Evolutionary conservation across 805 yeast genomes (phyloP), one percentile per base, ranked within the genome.

Genomic region (Pichia ethanolica): DNA sequence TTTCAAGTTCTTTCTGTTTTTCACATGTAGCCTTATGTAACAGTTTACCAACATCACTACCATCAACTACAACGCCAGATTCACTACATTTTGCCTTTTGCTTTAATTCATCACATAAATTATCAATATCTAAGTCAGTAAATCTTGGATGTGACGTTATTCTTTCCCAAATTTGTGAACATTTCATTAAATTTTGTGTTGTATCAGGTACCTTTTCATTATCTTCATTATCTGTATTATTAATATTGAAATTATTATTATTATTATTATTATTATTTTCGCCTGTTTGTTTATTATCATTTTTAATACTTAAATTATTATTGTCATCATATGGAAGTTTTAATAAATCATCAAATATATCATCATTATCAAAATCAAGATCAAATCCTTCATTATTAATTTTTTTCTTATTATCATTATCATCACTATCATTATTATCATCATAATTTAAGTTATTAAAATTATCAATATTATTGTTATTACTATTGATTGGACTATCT

Each of bases 131-230:
- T 47, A 93, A 74, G 52, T 90, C 97, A 5, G 93, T 81, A 66
- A 90, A 93, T 63, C 85, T 81, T 35, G 99, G 98, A 72, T 93
- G 98, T 26, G 93, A 68, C 2, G 97, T 86, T 37, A 93, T 85
- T 61, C 98, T 78, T 66, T 91, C 98, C 99, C 99, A 93, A 13
- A 91, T 84, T 57, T 89, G 97, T 0, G 95, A 79, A 67, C 99
- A 93, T 61, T 80, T 81, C 68, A 86, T 68, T 57, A 80, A 63
- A 12, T 77, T 72, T 14, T 67, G 68, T 50, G 81, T 84, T 8
- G 79, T 84, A 5, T 84, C 78, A 6, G 95, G 95, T 4, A 88
- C 90, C 28, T 64, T 63, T 59, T 62, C 71, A 42, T 62, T 70
- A 20, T 62, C 64, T 8, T 60, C 59, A 28, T 59, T 59, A 41